Conservation (phyloP, 371 early-diverging fungal species). For the Blyttiomyces sp. region DNA sequence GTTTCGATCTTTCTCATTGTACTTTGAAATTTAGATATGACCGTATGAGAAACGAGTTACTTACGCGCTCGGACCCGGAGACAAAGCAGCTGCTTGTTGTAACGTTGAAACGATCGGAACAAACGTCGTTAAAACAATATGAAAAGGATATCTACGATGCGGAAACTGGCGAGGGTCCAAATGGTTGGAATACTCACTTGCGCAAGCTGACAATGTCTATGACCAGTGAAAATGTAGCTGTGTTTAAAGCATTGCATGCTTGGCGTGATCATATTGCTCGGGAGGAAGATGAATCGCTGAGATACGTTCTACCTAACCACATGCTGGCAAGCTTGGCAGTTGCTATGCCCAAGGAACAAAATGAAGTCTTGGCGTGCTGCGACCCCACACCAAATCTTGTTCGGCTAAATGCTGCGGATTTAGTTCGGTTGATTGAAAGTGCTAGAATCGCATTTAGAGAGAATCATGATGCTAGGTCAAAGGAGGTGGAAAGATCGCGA, state of each 20-base stretch:
- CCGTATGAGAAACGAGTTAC: conserved; percentile 78
- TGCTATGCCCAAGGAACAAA: conserved; percentile 70
- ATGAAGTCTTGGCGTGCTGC: conserved; percentile 75
- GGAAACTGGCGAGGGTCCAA: conserved; percentile 63
- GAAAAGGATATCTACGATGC: conserved; percentile 80
- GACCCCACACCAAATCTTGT: conserved; percentile 75
- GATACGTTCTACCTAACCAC: conserved; percentile 88
- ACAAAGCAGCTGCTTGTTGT: conserved; percentile 66
- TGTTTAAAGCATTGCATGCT: conserved; percentile 79
- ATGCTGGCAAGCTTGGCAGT: conserved; percentile 77
- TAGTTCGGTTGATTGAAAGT: conserved; percentile 64
- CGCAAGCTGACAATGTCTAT: conserved; percentile 63
- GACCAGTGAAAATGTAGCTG: conserved; percentile 63
- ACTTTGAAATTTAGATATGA: conserved; percentile 69
- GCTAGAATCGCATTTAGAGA: too few species aligned
- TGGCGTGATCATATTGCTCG: conserved; percentile 92
- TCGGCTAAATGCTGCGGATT: conserved; percentile 73
- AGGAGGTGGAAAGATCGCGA: too few species aligned
- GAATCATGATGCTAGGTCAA: too few species aligned
- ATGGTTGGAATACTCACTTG: conserved; percentile 74
- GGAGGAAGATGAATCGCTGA: conserved; percentile 83
- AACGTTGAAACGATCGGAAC: conserved; percentile 65
- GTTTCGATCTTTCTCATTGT: not conserved
- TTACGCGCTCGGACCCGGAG: conserved; percentile 49
- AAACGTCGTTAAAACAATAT: conserved; percentile 62